phyloP scores from a whole-genome alignment of 345 rosid species.

The Rhizophora mangle region DNA sequence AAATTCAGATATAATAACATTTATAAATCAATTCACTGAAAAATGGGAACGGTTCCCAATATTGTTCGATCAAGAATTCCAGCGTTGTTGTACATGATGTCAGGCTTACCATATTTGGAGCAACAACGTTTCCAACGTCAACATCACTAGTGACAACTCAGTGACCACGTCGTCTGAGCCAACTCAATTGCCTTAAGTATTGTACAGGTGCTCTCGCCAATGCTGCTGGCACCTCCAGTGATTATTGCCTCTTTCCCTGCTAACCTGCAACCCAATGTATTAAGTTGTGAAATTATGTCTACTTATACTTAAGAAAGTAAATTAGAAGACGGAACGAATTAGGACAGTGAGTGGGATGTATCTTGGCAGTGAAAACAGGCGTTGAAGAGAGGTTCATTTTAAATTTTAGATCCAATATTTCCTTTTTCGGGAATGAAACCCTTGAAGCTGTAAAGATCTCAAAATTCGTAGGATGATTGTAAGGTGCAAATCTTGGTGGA shows the following conservation, averaged over 20 bases:
- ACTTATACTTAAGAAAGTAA: too few species aligned
- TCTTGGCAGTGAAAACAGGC: too few species aligned
- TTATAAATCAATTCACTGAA: too few species aligned
- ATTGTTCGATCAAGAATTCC: constrained; percentile 31
- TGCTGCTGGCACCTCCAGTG: constrained; percentile 44
- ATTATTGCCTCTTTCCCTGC: constrained; percentile 43
- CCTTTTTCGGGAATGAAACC: too few species aligned
- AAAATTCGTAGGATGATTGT: too few species aligned
- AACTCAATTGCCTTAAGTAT: not conserved
- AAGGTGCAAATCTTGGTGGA: too few species aligned
- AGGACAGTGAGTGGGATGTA: too few species aligned
- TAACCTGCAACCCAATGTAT: constrained; percentile 22
- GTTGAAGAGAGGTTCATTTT: too few species aligned
- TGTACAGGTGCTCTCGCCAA: constrained; percentile 33
- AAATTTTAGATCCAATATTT: too few species aligned
- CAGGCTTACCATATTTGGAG: constrained; percentile 37
- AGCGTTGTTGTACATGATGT: constrained; percentile 48
- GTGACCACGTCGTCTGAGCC: constrained; percentile 6
- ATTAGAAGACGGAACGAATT: too few species aligned
- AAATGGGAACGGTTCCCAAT: constrained; percentile 5
- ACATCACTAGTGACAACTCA: constrained; percentile 38
- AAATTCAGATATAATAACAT: too few species aligned
- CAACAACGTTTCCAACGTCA: constrained; percentile 30
- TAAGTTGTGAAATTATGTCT: not conserved
- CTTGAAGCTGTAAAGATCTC: too few species aligned